Percentiles rank a stretch among this genome's conserved stretches.
Evolutionary conservation across 1,139 yeast species (phyloP).

Genomic region (Lodderomyces parapsilosis): DNA sequence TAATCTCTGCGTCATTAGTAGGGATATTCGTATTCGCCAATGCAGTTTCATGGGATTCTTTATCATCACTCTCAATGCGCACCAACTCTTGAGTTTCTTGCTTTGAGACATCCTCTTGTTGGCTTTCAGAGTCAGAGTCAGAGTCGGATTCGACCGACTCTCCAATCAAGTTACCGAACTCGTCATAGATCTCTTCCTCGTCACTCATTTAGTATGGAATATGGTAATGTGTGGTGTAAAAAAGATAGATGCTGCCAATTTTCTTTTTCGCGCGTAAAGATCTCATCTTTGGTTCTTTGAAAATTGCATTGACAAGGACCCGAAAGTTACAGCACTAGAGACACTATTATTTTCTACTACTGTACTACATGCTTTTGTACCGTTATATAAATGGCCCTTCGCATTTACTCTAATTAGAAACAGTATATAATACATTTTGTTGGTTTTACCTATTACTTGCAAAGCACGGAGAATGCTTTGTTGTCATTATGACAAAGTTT

Average conservation of each 20-base stretch:
- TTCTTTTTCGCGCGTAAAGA: not conserved
- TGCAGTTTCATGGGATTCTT: conserved; percentile 8
- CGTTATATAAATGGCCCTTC: not conserved
- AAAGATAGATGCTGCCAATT: not conserved
- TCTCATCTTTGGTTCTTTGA: not conserved
- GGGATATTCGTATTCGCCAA: conserved; percentile 9
- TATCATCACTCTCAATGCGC: conserved; percentile 5
- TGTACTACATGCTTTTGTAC: no score
- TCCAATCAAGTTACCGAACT: conserved; percentile 77
- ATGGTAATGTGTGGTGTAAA: not conserved
- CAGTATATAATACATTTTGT: not conserved
- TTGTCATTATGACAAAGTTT: conserved; percentile 35
- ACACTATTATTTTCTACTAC: no score
- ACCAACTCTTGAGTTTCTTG: conserved; percentile 16
- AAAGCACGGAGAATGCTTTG: no score
- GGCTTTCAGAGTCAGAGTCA: conserved; percentile 44
- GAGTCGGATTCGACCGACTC: conserved; percentile 37
- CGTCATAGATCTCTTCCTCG: conserved; percentile 65
- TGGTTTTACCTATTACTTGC: not conserved
- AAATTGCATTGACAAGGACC: no score
- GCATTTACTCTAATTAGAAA: conserved; percentile 14
- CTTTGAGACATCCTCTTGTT: conserved; percentile 14
- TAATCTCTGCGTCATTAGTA: conserved; percentile 15
- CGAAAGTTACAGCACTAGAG: no score
- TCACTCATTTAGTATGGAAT: conserved; percentile 8